A percentile compares a stretch with the other conserved stretches of the same genome.
These are phyloP conservation scores for Cyclostephanos invisitatus DNA, from an alignment of 108 stramenopile genomes.

Conservation along the genomic window DNA sequence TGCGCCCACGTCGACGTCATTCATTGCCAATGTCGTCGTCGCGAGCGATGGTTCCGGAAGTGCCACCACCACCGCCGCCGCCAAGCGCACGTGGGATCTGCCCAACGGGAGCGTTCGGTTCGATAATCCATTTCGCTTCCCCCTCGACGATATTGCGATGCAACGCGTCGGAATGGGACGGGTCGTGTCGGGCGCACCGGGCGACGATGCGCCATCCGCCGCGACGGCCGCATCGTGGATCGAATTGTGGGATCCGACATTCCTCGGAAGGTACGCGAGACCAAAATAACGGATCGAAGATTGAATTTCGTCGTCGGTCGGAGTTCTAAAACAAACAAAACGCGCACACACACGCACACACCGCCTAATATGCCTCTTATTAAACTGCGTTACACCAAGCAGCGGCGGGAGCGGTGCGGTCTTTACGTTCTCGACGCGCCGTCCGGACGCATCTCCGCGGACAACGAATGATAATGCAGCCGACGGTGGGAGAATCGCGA, in stretches of 20 bases:
- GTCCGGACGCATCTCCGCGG: neutral
- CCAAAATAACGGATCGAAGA: neutral
- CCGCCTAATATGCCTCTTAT: neutral
- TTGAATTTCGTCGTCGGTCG: neutral
- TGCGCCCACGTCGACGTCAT: neutral
- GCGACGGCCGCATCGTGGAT: neutral
- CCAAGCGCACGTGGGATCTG: conserved; percentile 21
- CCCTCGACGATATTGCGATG: neutral
- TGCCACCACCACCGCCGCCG: neutral
- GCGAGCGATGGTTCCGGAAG: neutral
- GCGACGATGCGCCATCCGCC: neutral
- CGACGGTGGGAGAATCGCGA: conserved; percentile 31
- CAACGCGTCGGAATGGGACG: too few species aligned
- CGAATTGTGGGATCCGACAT: conserved; percentile 26
- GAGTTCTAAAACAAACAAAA: neutral
- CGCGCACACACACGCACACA: neutral
- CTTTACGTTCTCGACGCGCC: conserved; percentile 26
- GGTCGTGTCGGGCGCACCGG: too few species aligned
- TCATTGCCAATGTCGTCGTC: neutral
- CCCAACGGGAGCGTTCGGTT: conserved; percentile 37
- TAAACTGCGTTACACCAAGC: neutral
- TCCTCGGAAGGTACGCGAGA: conserved; percentile 49
- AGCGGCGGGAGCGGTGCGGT: conserved; percentile 51
- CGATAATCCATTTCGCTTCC: conserved; percentile 15
- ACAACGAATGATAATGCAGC: neutral